Conservation (phyloP, 768 basidiomycete genomes). For the Clitopilus hobsonii region DNA sequence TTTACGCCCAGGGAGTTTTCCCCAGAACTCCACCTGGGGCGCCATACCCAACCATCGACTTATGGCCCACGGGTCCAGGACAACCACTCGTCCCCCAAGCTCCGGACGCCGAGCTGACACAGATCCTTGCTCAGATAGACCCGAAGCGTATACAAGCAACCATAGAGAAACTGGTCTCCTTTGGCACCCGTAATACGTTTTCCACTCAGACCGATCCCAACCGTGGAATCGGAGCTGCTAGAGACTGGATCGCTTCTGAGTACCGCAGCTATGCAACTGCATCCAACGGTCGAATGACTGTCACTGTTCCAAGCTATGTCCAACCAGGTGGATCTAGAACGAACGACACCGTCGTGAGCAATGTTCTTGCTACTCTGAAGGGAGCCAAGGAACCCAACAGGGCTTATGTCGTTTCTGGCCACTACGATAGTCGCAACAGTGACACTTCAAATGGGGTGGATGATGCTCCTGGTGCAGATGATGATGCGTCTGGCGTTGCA, state of each 20-base stretch:
- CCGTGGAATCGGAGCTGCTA: constrained; percentile 50
- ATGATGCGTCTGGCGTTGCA: constrained; percentile 52
- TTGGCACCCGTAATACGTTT: constrained; percentile 50
- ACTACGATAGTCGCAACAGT: constrained; percentile 48
- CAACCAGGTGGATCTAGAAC: constrained; percentile 32
- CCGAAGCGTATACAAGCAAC: constrained; percentile 38
- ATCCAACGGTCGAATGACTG: constrained; percentile 36
- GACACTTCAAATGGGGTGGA: constrained; percentile 31
- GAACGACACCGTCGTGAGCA: constrained; percentile 41
- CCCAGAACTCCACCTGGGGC: too few relatives aligned
- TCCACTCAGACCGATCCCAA: constrained; percentile 48
- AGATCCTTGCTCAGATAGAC: constrained; percentile 44
- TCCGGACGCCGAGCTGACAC: constrained; percentile 37
- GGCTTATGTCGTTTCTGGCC: constrained; percentile 49
- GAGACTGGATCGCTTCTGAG: constrained; percentile 50
- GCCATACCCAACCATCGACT: constrained; percentile 3
- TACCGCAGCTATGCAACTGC: constrained; percentile 33
- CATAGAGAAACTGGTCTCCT: constrained; percentile 48
- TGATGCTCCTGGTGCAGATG: constrained; percentile 49
- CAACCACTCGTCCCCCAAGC: constrained; percentile 31
- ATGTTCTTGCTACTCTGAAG: constrained; percentile 45
- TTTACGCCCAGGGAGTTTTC: too few relatives aligned
- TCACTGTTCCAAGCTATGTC: constrained; percentile 41
- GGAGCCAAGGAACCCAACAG: constrained; percentile 45
- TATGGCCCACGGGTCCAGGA: constrained; percentile 32